These are phyloP conservation scores for Globisporangium nodosum DNA, from an alignment of 352 stramenopile genomes.

Conservation along the genomic window DNA sequence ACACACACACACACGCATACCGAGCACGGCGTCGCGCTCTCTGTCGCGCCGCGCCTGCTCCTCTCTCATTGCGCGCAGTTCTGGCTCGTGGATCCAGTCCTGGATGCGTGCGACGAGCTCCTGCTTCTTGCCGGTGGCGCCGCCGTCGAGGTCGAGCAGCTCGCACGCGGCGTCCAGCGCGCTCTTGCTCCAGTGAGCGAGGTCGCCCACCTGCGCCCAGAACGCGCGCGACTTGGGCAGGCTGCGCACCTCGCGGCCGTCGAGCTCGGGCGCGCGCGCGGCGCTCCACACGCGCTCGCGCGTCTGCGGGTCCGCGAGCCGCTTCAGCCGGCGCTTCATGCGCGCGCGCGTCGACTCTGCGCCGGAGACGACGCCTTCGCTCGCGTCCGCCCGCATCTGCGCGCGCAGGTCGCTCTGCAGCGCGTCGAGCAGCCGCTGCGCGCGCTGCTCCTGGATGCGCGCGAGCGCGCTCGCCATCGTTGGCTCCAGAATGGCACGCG, in stretches of 20 bases:
- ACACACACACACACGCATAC: slow-evolving; percentile 11
- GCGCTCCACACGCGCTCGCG: slow-evolving; percentile 51
- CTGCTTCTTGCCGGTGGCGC: slow-evolving; percentile 38
- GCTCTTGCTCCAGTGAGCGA: slow-evolving; percentile 42
- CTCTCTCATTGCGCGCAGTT: slow-evolving; percentile 30
- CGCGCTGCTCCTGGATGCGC: slow-evolving; percentile 54
- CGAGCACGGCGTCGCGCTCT: slow-evolving; percentile 37
- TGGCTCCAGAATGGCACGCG: neutral
- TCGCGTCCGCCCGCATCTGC: slow-evolving; percentile 51
- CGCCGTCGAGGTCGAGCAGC: slow-evolving; percentile 44
- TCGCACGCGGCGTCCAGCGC: slow-evolving; percentile 51
- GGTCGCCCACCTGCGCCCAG: slow-evolving; percentile 40
- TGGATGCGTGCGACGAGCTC: slow-evolving; percentile 62
- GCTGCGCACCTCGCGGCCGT: slow-evolving; percentile 39
- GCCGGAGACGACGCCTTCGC: slow-evolving; percentile 22
- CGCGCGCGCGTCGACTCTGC: slow-evolving; percentile 26
- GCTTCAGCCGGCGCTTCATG: slow-evolving; percentile 39
- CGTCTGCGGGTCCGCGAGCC: slow-evolving; percentile 35
- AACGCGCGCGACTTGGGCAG: slow-evolving; percentile 60
- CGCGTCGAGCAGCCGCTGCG: slow-evolving; percentile 43
- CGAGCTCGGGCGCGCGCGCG: slow-evolving; percentile 29
- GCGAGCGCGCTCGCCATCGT: slow-evolving; percentile 43
- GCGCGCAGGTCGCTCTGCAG: slow-evolving; percentile 57
- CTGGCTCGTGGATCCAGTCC: slow-evolving; percentile 64
- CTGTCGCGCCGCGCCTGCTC: slow-evolving; percentile 27